Evolutionary conservation across 2,329 filamentous ascomycete species (phyloP), one percentile per base, ranked within the genome.

Genomic region (Boeremia exigua): DNA sequence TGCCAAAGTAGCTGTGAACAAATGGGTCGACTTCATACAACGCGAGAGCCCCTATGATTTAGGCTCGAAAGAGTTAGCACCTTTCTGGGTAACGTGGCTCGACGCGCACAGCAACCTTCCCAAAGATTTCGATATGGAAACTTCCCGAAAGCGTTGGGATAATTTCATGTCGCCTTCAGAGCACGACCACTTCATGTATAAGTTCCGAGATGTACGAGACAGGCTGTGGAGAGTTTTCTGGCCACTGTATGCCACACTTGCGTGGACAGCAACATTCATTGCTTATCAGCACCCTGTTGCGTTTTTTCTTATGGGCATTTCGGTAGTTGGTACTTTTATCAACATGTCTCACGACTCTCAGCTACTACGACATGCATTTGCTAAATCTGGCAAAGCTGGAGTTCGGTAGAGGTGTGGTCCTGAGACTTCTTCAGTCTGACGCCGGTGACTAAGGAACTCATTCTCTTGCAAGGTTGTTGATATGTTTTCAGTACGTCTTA

Each of bases 251-350:
- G 48, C 48, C 14, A 50, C 30, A 6, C 6, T 50, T 43, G 38
- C 37, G 10, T 50, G 48, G 48, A 50, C 48, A 9, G n/a, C 27
- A 17, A 23, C 38, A 2, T 50, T 50, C 12, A 23, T 43, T 14
- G 30, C 30, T 10, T 27, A 36, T 12, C 48, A n/a, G 38, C 38
- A 43, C 17, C 48, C 48, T 27, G 17, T 28, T 14, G 34, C 36
- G 2, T 52, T 52, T 8, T 14, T 14, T 5, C 17, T 52, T 6
- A 19, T 52, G 49, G 36, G 14, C n/a, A 6, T 34, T 1, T 46
- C 49, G 1, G 49, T 52, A 2, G 15, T 52, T 17, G 49, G 49
- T 12, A 46, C 49, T 12, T 52, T 52, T 17, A 7, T 46, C 19
- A 52, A 27, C 28, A 39, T 52, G 34, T n/a, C n/a, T 15, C 34